Conservation (phyloP, 208 protist species). For the Leptomonas pyrrhocoris region DNA sequence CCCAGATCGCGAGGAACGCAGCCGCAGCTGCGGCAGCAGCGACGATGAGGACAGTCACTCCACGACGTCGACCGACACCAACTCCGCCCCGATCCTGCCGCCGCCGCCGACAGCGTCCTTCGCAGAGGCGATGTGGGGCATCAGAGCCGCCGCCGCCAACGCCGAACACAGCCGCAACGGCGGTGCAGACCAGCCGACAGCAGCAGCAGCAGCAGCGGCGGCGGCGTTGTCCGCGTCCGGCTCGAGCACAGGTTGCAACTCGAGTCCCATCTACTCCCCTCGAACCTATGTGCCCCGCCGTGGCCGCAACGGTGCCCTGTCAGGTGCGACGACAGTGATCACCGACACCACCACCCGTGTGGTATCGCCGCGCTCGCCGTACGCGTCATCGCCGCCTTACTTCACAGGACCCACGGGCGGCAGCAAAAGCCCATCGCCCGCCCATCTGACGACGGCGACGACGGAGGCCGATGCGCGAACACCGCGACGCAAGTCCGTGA, state of each 20-base stretch:
- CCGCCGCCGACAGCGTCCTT: conserved; percentile 23
- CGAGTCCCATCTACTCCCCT: conserved; percentile 13
- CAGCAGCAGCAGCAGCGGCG: not conserved
- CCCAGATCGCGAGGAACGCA: not conserved
- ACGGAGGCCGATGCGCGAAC: not conserved
- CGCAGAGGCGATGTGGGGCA: conserved; percentile 18
- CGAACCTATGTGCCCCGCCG: not conserved
- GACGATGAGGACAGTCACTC: conserved; percentile 7
- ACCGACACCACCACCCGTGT: conserved; percentile 32
- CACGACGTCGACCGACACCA: conserved; percentile 30
- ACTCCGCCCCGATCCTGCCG: conserved; percentile 16
- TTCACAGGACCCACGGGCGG: not conserved
- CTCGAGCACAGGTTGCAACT: conserved; percentile 1
- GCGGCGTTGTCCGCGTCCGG: not conserved
- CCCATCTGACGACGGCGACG: not conserved
- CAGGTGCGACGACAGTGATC: conserved; percentile 19
- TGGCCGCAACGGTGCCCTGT: not conserved
- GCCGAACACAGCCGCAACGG: not conserved
- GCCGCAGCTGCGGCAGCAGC: not conserved
- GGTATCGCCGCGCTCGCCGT: conserved; percentile 16
- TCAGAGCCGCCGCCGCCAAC: not conserved
- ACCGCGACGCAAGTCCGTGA: conserved; percentile 9
- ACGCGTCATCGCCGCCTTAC: not conserved
- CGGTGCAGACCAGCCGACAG: not conserved
- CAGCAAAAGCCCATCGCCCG: not conserved